Percentiles rank a stretch among this genome's conserved stretches.
These are phyloP conservation scores for Arthrobotrys pseudoclavata DNA, from an alignment of 2,329 filamentous ascomycete species.

Conservation along the genomic window DNA sequence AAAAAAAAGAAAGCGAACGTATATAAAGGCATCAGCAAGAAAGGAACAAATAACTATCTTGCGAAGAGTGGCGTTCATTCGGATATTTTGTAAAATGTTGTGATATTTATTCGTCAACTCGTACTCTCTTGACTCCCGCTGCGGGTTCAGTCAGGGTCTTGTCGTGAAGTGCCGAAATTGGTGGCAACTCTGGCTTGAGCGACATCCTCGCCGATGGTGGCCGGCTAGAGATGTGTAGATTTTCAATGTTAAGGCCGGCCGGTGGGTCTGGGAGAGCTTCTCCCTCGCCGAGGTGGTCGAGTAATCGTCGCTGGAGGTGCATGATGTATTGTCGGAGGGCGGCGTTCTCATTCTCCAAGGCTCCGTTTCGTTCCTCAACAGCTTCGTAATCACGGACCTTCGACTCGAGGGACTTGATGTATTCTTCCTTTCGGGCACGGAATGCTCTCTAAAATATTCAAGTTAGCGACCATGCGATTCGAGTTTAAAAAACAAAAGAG, in stretches of 20 bases:
- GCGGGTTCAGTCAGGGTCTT: constrained; percentile 42
- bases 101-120: constrained; percentile 51
- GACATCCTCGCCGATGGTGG: constrained; percentile 48
- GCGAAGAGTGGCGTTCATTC: constrained; percentile 33
- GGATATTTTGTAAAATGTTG: neutral
- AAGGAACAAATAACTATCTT: constrained; percentile 1
- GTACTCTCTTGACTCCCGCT: constrained; percentile 52
- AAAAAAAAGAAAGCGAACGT: constrained; percentile 27
- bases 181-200: constrained; percentile 54
- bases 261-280: constrained; percentile 86
- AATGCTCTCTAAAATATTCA: constrained; percentile 80
- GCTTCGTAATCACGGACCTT: constrained; percentile 85
- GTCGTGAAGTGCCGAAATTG: constrained; percentile 52
- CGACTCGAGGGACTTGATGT: constrained; percentile 97
- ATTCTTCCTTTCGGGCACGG: constrained; percentile 95
- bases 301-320: constrained; percentile 84
- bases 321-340: constrained; percentile 92
- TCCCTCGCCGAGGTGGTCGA: constrained; percentile 82
- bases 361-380: constrained; percentile 82
- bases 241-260: constrained; percentile 73
- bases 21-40: constrained; percentile 14
- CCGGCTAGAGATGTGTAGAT: constrained; percentile 53
- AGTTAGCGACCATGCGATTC: constrained; percentile 15
- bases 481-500: constrained; percentile 38
- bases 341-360: constrained; percentile 89